Conservation (phyloP, 2,329 filamentous ascomycete genomes). For the Botryosphaeria dothidea region DNA sequence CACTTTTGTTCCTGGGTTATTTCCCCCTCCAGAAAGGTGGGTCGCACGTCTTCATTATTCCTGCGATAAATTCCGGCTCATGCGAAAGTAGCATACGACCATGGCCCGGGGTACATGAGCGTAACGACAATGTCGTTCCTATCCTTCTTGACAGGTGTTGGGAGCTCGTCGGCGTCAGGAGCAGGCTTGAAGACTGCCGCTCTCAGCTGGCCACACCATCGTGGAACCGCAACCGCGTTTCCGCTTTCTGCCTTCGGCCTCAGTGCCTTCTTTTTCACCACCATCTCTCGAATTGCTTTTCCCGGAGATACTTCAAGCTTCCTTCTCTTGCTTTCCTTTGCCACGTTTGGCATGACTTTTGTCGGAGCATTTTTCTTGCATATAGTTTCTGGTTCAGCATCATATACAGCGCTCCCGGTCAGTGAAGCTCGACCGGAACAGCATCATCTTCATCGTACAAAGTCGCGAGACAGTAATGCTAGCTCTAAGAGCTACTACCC, state of each 20-base stretch:
- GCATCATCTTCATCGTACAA: constrained; percentile 44
- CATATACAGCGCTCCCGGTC: constrained; percentile 59
- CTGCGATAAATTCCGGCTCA: too few species aligned
- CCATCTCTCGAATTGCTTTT: constrained; percentile 73
- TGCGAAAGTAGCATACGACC: constrained; percentile 64
- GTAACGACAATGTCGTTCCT: constrained; percentile 72
- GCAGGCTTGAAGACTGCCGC: constrained; percentile 86
- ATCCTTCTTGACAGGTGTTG: constrained; percentile 81
- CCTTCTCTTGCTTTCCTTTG: constrained; percentile 75
- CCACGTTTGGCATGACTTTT: constrained; percentile 75
- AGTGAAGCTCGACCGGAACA: constrained; percentile 43
- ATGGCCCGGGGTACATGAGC: constrained; percentile 59
- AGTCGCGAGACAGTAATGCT: constrained; percentile 47
- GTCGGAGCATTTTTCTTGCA: constrained; percentile 82
- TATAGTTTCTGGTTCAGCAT: constrained; percentile 60
- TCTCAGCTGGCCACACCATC: constrained; percentile 86
- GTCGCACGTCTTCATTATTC: constrained; percentile 16
- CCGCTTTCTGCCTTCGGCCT: constrained; percentile 90
- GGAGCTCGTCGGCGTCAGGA: constrained; percentile 88
- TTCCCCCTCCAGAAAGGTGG: constrained; percentile 71
- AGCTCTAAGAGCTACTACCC: constrained; percentile 40
- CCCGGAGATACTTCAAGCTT: constrained; percentile 82
- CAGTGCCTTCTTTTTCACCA: constrained; percentile 94
- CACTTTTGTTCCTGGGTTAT: constrained; percentile 77
- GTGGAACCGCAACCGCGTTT: constrained; percentile 92